A percentile compares a stretch with the other conserved stretches of the same genome.
Conservation (phyloP, 2,329 filamentous ascomycete genomes). For the Hortaea werneckii region DNA sequence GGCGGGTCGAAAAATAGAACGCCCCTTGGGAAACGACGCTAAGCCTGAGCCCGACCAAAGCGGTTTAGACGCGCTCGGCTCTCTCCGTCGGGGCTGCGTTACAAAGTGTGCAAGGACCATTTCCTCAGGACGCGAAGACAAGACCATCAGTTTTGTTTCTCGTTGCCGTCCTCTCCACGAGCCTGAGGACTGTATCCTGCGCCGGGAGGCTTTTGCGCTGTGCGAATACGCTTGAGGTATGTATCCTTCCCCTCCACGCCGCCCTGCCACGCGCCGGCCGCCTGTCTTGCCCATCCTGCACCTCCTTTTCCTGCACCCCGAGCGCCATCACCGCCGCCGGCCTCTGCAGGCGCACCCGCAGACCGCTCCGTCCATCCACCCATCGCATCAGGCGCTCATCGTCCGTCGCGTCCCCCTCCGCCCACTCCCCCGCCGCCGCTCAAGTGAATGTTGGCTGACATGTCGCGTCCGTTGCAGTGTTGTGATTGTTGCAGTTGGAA, state of each 20-base stretch:
- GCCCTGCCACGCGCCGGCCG: constrained; percentile 1
- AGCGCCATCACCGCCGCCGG: constrained; percentile 6
- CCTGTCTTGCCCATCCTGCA: background rate
- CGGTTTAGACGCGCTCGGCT: background rate
- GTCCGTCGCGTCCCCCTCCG: background rate
- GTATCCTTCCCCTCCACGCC: constrained; percentile 1
- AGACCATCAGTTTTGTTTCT: constrained; percentile 1
- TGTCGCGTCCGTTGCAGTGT: constrained; percentile 4
- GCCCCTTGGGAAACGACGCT: background rate
- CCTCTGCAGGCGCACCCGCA: constrained; percentile 1
- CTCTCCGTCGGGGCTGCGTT: no score
- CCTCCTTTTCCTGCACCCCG: constrained; percentile 8
- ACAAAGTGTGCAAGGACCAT: no score
- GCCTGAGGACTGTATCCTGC: background rate
- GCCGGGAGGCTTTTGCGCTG: background rate
- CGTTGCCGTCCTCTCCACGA: no score
- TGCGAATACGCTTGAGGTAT: constrained; percentile 5
- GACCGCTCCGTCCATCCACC: constrained; percentile 1
- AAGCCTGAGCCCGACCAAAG: background rate
- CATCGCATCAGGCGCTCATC: background rate
- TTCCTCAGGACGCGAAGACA: no score
- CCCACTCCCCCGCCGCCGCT: background rate
- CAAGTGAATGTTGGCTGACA: constrained; percentile 1
- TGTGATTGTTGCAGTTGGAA: constrained; percentile 3
- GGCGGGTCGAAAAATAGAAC: background rate